These are phyloP conservation scores for Brassica balearica DNA, from an alignment of 441 rosid species.

Conservation along the genomic window DNA sequence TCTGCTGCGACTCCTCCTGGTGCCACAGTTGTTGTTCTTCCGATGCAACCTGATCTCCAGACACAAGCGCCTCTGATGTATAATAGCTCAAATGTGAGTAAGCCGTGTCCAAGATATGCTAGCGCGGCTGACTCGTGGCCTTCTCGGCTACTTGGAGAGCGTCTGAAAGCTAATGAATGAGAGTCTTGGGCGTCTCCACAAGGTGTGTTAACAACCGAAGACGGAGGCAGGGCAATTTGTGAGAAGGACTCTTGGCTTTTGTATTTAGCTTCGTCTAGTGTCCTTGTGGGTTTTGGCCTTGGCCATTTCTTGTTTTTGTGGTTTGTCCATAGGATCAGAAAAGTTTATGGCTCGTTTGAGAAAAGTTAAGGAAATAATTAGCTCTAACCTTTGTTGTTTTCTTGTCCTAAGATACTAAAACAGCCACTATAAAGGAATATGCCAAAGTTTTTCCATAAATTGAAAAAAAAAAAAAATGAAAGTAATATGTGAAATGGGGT, in stretches of 20 bases:
- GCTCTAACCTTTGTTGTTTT: constrained; percentile 16
- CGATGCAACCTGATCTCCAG: constrained; percentile 57
- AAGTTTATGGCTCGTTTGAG: constrained; percentile 25
- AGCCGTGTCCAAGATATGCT: constrained; percentile 91
- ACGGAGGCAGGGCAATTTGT: constrained; percentile 28
- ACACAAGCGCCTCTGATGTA: constrained; percentile 24
- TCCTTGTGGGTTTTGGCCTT: constrained; percentile 27
- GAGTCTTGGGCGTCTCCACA: constrained; percentile 18
- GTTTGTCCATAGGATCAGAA: constrained; percentile 23
- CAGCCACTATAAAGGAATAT: neutral
- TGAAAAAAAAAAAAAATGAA: neutral
- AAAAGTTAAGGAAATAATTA: constrained; percentile 25
- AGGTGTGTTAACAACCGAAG: constrained; percentile 27
- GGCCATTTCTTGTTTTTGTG: constrained; percentile 20
- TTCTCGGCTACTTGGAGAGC: constrained; percentile 69
- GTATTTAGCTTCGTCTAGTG: constrained; percentile 6
- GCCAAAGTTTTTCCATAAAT: no score
- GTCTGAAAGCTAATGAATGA: constrained; percentile 44
- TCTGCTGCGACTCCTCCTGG: constrained; percentile 32
- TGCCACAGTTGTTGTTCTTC: constrained; percentile 65
- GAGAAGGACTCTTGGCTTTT: constrained; percentile 34
- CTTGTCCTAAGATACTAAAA: neutral
- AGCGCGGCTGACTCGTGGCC: constrained; percentile 82
- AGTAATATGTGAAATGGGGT: neutral
- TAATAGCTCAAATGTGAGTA: constrained; percentile 60